Evolutionary conservation across 495 filamentous ascomycete species (phyloP), one percentile per base, ranked within the genome.

Genomic region (Tuber borchii): DNA sequence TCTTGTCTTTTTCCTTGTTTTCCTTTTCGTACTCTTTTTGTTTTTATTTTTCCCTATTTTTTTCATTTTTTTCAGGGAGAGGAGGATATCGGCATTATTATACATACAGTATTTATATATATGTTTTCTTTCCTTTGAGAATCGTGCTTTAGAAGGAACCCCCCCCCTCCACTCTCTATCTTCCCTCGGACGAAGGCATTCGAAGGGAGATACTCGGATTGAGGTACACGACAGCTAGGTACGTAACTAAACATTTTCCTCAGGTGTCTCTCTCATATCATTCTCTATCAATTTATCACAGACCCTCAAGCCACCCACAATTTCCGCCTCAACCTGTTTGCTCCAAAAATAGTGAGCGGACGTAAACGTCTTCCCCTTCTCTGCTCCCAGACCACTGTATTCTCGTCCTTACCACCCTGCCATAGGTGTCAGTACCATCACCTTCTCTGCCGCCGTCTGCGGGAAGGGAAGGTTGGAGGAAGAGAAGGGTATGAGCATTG

Each of bases 291-390:
- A 37, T 77, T 70, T 75, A 76, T 76, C 73, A 78, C 76, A 79
- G 70, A 43, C 70, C 72, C 46, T 56, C 42, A 61, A 73, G 71
- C 76, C 78, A 48, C 78, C 56, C 26, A 31, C 56, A 65, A 65
- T 65, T 79, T 43, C 77, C 78, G 70, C 76, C 40, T 75, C 70
- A 73, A 79, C 78, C 78, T 65, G 56, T 45, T 61, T 61, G 44
- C 70, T 73, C 78, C 77, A 75, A 79, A 76, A 79, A 79, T 79
- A 75, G 78, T 77, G 78, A 79, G 77, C 70, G 77, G 70, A 71
- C 37, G 34, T 46, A 73, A 68, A 73, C 75, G 56, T 75, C 72
- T 46, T 77, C 77, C 51, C 26, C 31, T 65, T 65, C 12, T 34
- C 56, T 17, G 56, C 56, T 19, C 31, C 56, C 31, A 34, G 56